These are phyloP conservation scores for Hibiscus syriacus DNA, from an alignment of 345 rosid genomes.

Conservation along the genomic window DNA sequence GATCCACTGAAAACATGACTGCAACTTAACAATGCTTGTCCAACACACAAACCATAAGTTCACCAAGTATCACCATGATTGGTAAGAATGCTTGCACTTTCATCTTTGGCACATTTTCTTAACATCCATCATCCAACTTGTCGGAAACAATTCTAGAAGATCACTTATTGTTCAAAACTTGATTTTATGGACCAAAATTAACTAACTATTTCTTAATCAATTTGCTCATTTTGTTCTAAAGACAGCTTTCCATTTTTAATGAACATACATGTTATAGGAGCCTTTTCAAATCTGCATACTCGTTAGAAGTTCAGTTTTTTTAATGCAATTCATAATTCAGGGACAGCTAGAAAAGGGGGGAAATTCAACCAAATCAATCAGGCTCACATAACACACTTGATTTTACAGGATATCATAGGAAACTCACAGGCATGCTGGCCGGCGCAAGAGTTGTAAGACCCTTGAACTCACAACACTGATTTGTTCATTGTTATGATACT, in stretches of 20 bases:
- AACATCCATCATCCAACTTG: too few species aligned
- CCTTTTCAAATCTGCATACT: background rate
- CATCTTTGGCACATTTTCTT: background rate
- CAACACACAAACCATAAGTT: background rate
- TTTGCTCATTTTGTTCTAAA: too few species aligned
- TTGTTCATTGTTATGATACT: conserved; percentile 27
- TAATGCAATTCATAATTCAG: background rate
- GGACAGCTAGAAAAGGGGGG: too few species aligned
- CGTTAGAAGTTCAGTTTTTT: background rate
- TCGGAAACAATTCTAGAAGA: too few species aligned
- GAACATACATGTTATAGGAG: background rate
- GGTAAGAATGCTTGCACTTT: background rate
- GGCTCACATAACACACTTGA: background rate
- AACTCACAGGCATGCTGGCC: conserved; percentile 62
- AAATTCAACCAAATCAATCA: background rate
- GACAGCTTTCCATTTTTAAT: background rate
- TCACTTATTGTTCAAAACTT: too few species aligned
- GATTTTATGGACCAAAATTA: too few species aligned
- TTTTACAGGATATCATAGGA: conserved; percentile 6
- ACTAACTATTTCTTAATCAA: too few species aligned
- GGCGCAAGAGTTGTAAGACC: conserved; percentile 49
- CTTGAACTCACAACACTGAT: conserved; percentile 22
- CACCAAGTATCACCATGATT: background rate
- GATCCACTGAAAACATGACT: too few species aligned
- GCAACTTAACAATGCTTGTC: background rate